Base-by-base conservation (phyloP, 441 rosid genomes). In the Pelargonium myrrhifolium region DNA sequence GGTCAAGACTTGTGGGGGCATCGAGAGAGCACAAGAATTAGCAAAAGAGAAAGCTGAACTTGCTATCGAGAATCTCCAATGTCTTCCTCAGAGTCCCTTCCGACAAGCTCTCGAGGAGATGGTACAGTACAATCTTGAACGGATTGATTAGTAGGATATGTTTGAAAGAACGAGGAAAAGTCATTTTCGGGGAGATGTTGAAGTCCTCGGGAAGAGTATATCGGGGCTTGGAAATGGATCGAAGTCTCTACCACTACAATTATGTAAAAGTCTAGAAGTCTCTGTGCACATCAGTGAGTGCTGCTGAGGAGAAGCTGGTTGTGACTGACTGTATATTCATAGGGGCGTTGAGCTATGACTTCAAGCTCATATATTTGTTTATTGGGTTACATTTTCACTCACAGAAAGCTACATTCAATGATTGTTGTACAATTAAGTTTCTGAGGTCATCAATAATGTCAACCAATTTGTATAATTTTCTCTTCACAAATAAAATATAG, bases 61-160 rank as follows among this genome's bases (percentile, higher is more conserved):
- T 11, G 96, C 96, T 5, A 78, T 91, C 60, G 78, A 78, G 80
- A 90, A 74, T 75, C 87, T 93, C 9, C 78, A 64, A 15, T 81
- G 87, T 74, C 97, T 93, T 70, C 96, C 92, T 35, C 81, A 59
- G 37, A 76, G 85, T 59, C 68, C 80, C 26, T 89, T 76, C 65
- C 83, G 86, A 51, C 70, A 77, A 39, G 89, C 90, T 65, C 88
- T 93, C 3, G 86, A 88, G 79, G 87, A 85, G 70, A 86, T 93
- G 92, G 92, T 91, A 42, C 67, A 81, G 80, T 93, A 79, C 71
- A 91, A 93, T 80, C 97, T 93, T 11, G 92, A 90, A 75, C 83
- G 96, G 79, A 83, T 91, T 62, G 89, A 84, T 69, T 93, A 87
- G 74, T 20, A 39, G 28, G 10, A 53, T 11, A 17, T 21, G 17